Percentiles rank a stretch among this genome's conserved stretches.
These are phyloP conservation scores for Talaromyces ruber DNA, from an alignment of 495 filamentous ascomycete species.

Conservation along the genomic window DNA sequence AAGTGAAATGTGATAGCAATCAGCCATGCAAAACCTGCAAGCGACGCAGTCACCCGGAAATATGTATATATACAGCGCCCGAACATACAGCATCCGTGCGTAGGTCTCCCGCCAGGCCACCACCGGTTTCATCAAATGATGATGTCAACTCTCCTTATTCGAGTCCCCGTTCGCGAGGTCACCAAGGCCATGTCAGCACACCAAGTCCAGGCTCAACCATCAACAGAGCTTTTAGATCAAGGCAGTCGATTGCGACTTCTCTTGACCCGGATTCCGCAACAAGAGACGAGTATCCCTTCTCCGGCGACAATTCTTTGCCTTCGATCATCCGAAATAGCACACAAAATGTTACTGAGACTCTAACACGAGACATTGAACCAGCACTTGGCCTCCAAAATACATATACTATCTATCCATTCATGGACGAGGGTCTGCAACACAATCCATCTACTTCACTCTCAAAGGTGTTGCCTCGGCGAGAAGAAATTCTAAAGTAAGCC, in stretches of 20 bases:
- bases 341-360: conserved; percentile 45
- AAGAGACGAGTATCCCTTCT: conserved; percentile 6
- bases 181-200: too few species aligned
- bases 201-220: too few species aligned
- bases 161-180: too few species aligned
- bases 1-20: conserved; percentile 29
- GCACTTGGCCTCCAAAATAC: conserved; percentile 70
- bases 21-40: conserved; percentile 26
- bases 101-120: neutral
- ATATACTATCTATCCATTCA: conserved; percentile 59
- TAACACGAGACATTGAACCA: conserved; percentile 16
- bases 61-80: conserved; percentile 20
- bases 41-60: conserved; percentile 23
- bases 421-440: conserved; percentile 19
- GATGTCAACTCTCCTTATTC: conserved; percentile 30
- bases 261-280: too few species aligned
- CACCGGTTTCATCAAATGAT: conserved; percentile 9
- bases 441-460: conserved; percentile 23
- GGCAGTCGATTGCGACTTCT: too few species aligned
- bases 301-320: conserved; percentile 28
- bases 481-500: conserved; percentile 25
- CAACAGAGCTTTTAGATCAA: too few species aligned
- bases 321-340: conserved; percentile 27
- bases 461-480: conserved; percentile 19
- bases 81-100: neutral